These are phyloP conservation scores for Chrysanthemum makinoi DNA, from an alignment of 129 eudicot genomes.

Conservation along the genomic window DNA sequence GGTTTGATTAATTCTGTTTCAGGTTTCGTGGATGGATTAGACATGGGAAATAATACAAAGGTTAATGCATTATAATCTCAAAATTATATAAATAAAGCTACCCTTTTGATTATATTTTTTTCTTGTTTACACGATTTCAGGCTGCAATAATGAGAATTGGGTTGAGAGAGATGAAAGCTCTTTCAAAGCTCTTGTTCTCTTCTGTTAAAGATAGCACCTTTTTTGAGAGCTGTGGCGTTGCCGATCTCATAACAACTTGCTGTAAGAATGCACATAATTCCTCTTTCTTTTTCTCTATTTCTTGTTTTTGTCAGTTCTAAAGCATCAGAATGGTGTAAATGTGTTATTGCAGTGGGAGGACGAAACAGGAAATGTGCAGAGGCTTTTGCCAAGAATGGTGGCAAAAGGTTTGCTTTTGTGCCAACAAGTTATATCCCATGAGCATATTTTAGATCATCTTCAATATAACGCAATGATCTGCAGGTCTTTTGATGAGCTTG, in stretches of 20 bases:
- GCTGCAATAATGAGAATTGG: slow-evolving; percentile 99
- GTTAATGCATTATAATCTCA: slow-evolving; percentile 35
- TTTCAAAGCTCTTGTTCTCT: slow-evolving; percentile 89
- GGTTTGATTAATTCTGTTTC: slow-evolving; percentile 19
- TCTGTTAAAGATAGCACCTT: slow-evolving; percentile 88
- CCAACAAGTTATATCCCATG: background rate
- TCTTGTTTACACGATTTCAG: slow-evolving; percentile 35
- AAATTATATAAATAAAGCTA: background rate
- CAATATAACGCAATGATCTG: slow-evolving; percentile 16
- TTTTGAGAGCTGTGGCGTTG: slow-evolving; percentile 99
- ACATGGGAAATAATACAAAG: slow-evolving; percentile 98
- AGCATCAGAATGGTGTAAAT: background rate
- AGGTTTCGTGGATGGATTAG: slow-evolving; percentile 98
- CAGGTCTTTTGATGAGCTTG: slow-evolving; percentile 97
- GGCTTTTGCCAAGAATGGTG: slow-evolving; percentile 91
- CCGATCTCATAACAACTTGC: slow-evolving; percentile 97
- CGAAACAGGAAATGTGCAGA: slow-evolving; percentile 97
- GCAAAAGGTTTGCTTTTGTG: slow-evolving; percentile 56
- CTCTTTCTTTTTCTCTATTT: background rate
- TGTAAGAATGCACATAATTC: slow-evolving; percentile 43
- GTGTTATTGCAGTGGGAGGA: slow-evolving; percentile 76
- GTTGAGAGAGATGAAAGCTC: slow-evolving; percentile 92
- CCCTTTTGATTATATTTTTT: slow-evolving; percentile 15
- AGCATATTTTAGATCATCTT: slow-evolving; percentile 9
- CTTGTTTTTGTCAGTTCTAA: background rate